Conservation (phyloP, 331 rosid species). For the Quercus tomentella region DNA sequence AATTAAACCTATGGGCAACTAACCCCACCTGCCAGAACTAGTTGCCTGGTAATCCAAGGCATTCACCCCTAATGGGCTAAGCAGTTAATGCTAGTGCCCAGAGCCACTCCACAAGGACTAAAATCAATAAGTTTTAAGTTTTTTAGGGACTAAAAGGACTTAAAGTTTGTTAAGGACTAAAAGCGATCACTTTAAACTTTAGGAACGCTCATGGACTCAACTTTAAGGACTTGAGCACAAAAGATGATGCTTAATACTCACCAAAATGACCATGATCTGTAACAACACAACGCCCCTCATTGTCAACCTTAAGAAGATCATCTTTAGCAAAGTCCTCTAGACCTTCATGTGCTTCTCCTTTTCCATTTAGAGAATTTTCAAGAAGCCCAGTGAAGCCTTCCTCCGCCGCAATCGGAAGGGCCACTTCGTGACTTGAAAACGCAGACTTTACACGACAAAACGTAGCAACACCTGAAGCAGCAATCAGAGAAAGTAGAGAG, state of each 20-base stretch:
- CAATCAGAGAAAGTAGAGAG: slow-evolving; percentile 2
- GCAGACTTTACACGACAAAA: slow-evolving; percentile 87
- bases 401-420: slow-evolving; percentile 71
- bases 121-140: no score
- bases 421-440: slow-evolving; percentile 64
- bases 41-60: no score
- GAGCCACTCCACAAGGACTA: no score
- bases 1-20: no score
- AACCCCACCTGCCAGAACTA: no score
- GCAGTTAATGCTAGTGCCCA: no score
- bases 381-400: slow-evolving; percentile 80
- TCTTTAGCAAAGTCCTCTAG: slow-evolving; percentile 63
- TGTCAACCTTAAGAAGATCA: slow-evolving; percentile 70
- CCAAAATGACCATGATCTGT: slow-evolving; percentile 90
- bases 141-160: no score
- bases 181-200: no score
- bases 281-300: slow-evolving; percentile 81
- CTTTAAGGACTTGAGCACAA: background rate
- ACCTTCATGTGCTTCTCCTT: slow-evolving; percentile 34
- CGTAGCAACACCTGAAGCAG: slow-evolving; percentile 71
- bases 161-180: no score
- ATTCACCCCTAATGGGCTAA: no score
- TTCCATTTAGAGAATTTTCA: slow-evolving; percentile 32
- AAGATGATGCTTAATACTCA: slow-evolving; percentile 21
- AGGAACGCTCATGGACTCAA: no score